Base-by-base conservation (phyloP, 805 yeast genomes). In the Kazachstania psychrophila region DNA sequence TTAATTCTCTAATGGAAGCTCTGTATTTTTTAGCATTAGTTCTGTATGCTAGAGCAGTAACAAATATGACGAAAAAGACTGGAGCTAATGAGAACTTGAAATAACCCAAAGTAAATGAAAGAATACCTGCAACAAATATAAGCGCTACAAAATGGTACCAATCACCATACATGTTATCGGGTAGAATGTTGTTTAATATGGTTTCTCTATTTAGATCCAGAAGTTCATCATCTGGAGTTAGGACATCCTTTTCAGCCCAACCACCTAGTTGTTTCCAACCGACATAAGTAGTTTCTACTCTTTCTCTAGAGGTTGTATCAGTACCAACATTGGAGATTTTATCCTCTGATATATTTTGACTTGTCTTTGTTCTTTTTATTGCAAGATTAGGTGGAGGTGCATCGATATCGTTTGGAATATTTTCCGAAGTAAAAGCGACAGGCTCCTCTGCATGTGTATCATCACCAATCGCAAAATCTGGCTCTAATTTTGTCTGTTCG, bases 231-330 rank as follows among this genome's bases (percentile, higher is more conserved):
- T 79, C 83, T 10, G 60, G 58, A 7, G 74, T 75, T 47, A 84
- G 64, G 2, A 64, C 62, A 56, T 81, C 88, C 28, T 72, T 70
- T 40, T 75, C 76, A 52, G 78, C 83, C 80, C 86, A 89, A 14
- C 86, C 83, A 8, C 92, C 89, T 36, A 84, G 87, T 59, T 88
- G 95, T 56, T 80, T 84, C 97, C 97, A 89, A 23, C 97, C 97
- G 34, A 84, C 73, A 51, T 73, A 81, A 2, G 89, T 74, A 19
- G 83, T 81, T 38, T 69, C 51, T 15, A 37, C 46, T 17, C 34
- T 37, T 26, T 45, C 41, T 37, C 60, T 51, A 3, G 13, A 28
- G 6, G 34, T 31, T 12, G 36, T 30, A 6, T 36, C 50, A 13
- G 33, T 31, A 23, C 48, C 48, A n/a, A 47, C 42, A 20, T 46